phyloP scores from a whole-genome alignment of 306 rosid genomes.

The Biancaea sappan region DNA sequence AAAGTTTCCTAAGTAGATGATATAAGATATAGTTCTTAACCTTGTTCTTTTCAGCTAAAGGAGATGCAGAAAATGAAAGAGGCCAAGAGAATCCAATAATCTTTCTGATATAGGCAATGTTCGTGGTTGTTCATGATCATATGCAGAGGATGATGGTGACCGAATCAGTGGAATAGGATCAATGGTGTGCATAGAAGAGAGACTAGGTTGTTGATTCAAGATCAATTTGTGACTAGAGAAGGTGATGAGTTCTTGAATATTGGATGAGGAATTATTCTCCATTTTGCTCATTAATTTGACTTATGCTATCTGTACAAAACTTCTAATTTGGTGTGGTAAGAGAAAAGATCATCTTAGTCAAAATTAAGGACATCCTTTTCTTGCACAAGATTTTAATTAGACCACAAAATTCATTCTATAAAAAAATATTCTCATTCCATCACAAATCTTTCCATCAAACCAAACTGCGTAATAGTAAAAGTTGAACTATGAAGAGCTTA shows the following conservation, averaged over 20 bases:
- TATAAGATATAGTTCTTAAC: not conserved
- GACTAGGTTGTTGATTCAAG: constrained; percentile 27
- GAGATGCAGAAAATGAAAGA: constrained; percentile 24
- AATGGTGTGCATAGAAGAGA: constrained; percentile 22
- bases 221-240: constrained; percentile 16
- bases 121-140: constrained; percentile 19
- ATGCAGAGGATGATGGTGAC: constrained; percentile 24
- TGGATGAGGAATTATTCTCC: constrained; percentile 26
- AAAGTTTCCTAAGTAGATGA: not conserved
- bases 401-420: too few species aligned
- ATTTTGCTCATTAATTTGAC: constrained; percentile 35
- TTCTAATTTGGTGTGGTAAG: not conserved
- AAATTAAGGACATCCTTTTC: constrained; percentile 18
- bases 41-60: constrained; percentile 32
- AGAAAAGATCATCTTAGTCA: constrained; percentile 8
- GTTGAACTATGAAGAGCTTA: too few species aligned
- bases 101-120: not conserved
- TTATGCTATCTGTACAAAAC: not conserved
- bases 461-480: too few species aligned
- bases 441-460: too few species aligned
- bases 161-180: constrained; percentile 30
- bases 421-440: too few species aligned
- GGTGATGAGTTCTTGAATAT: constrained; percentile 34
- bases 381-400: too few species aligned
- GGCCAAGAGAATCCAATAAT: constrained; percentile 13